Base-by-base conservation (phyloP, 768 basidiomycete species). In the Suillus subluteus region DNA sequence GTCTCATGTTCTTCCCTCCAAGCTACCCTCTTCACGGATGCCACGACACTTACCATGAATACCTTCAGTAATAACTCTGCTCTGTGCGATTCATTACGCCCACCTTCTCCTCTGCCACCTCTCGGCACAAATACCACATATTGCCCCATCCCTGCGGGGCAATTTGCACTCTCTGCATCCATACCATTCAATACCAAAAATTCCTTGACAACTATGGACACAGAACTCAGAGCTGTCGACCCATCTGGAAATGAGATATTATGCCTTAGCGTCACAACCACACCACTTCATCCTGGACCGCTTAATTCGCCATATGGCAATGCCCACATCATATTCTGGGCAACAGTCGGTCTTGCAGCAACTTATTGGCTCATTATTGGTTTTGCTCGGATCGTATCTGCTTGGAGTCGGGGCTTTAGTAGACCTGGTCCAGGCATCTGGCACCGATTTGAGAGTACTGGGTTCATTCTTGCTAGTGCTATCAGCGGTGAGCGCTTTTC, bases 401-500 rank as follows among this genome's bases (percentile, higher is more conserved):
- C 96, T 0, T 96, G 93, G 94, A 84, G 88, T 41, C 83, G 94
- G 68, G 91, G 91, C 43, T 79, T 85, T 16, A 74, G 66, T 62
- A 81, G 89, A 73, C 82, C 86, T 38, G 86, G 86, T 50, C 80
- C 83, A 41, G 86, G 90, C 37, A 66, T 90, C 63, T 88, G 92
- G 90, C 79, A 87, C 55, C 84, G 90, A 73, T 82, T 92, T 16
- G 91, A 96, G 73, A 92, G 92, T 78, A 88, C 88, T 9, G 94
- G 96, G 7, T 94, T 94, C 71, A 90, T 98, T 71, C 79, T 97
- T 48, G 92, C 95, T 23, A 96, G 96, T 78, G 95, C 96, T 0
- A 87, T 97, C 70, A 96, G 95, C 64, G 98, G 97, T 6, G 95
- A 96, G 75, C 86, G 92, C 44, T 82, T 99, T 44, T 88, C 94